Evolutionary conservation across 805 yeast species (phyloP).

Genomic region (Barnettozyma sp.): DNA sequence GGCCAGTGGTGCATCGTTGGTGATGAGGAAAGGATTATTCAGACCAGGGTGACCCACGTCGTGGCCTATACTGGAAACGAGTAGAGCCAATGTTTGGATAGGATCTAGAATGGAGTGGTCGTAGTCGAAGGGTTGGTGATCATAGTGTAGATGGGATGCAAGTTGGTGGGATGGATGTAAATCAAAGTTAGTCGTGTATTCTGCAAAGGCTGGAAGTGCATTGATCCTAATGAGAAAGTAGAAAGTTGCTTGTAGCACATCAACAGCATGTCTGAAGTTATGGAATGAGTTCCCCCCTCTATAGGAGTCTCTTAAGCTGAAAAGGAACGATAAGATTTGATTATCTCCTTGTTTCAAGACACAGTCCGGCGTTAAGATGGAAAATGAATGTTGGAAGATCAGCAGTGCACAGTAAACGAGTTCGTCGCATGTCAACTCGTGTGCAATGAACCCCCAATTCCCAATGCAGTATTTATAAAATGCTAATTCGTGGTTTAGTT

Average conservation of each 20-base stretch:
- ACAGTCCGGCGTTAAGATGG: conserved; percentile 15
- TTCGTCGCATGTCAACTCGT: conserved; percentile 57
- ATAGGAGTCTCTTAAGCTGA: conserved; percentile 70
- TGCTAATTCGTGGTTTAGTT: conserved; percentile 20
- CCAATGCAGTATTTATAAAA: conserved; percentile 36
- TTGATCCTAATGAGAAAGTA: conserved; percentile 40
- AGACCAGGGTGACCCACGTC: conserved; percentile 97
- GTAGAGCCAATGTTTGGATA: conserved; percentile 49
- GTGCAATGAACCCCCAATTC: conserved; percentile 68
- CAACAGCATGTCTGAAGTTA: conserved; percentile 92
- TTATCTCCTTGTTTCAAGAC: conserved; percentile 29
- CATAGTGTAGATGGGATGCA: background rate
- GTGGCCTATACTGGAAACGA: conserved; percentile 86
- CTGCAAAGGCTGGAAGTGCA: conserved; percentile 20
- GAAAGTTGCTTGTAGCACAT: conserved; percentile 87
- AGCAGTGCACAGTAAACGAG: conserved; percentile 51
- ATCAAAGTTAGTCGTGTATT: conserved; percentile 15
- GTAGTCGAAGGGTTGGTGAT: conserved; percentile 6
- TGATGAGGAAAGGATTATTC: conserved; percentile 66
- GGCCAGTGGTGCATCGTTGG: conserved; percentile 57
- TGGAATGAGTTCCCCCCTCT: conserved; percentile 86
- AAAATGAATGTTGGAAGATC: conserved; percentile 43
- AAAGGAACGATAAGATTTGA: conserved; percentile 50
- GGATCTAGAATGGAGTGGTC: conserved; percentile 22
- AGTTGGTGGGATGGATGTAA: conserved; percentile 16